Percentiles rank a stretch among this genome's conserved stretches.
phyloP scores from a whole-genome alignment of 2,329 filamentous ascomycete species.

The Ascocoryne sarcoides region DNA sequence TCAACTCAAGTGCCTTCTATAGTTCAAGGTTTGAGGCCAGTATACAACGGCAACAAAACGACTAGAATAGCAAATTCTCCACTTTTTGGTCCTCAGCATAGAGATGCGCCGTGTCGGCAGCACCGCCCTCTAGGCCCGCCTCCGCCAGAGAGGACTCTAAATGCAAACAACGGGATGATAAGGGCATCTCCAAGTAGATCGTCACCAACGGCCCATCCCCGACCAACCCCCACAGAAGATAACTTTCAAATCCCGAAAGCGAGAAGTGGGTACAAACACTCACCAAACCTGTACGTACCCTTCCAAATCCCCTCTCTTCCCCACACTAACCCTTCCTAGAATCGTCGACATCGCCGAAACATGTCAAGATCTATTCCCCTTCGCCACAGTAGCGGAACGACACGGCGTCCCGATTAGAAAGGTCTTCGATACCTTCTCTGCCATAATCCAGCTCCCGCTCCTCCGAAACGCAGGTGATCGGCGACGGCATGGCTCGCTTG shows the following conservation, averaged over 20 bases:
- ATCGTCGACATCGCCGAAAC: conserved; percentile 43
- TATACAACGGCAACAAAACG: no score
- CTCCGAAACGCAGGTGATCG: conserved; percentile 38
- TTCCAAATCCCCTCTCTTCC: conserved; percentile 5
- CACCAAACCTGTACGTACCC: conserved; percentile 20
- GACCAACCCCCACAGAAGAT: not conserved
- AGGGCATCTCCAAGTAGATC: not conserved
- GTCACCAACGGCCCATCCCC: not conserved
- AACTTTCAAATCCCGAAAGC: conserved; percentile 7
- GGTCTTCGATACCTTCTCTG: conserved; percentile 39
- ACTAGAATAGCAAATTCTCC: not conserved
- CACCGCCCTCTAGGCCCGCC: not conserved
- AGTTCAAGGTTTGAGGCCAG: not conserved
- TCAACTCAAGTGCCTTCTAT: not conserved
- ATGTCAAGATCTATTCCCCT: conserved; percentile 38
- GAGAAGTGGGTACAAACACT: conserved; percentile 10
- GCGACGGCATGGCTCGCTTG: conserved; percentile 34
- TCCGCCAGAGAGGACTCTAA: not conserved
- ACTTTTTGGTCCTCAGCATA: not conserved
- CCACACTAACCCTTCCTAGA: conserved; percentile 26
- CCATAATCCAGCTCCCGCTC: conserved; percentile 40
- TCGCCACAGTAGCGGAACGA: conserved; percentile 36
- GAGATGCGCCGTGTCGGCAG: not conserved
- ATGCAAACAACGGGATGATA: not conserved
- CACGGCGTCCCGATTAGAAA: conserved; percentile 36